Conservation (phyloP, 176 grass and related monocot genomes). For the Oryza glumipatula region DNA sequence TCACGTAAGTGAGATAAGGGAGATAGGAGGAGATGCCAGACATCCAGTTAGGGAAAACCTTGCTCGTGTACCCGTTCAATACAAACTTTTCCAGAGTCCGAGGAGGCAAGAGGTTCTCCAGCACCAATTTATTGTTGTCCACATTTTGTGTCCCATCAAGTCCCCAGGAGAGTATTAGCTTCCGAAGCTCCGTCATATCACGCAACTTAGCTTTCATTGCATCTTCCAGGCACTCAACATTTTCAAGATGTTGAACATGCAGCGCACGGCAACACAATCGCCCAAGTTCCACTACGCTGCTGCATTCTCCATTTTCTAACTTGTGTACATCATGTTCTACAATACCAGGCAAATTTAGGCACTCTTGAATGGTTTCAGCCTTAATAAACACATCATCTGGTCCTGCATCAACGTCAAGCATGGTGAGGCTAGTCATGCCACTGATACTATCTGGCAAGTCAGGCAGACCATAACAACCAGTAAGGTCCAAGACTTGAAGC, state of each 20-base stretch:
- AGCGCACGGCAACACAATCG: no score
- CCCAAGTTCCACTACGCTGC: not conserved
- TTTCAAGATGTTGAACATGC: not conserved
- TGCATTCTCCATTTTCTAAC: not conserved
- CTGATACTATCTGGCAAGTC: not conserved
- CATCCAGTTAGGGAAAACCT: slow-evolving; percentile 12
- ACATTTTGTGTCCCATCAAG: not conserved
- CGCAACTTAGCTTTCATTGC: no score
- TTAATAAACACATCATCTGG: no score
- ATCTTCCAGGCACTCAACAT: not conserved
- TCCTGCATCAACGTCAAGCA: no score
- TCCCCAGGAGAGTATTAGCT: no score
- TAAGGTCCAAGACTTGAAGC: not conserved
- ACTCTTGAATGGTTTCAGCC: no score
- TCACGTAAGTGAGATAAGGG: not conserved
- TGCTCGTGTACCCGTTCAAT: rapidly evolving
- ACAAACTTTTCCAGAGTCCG: rapidly evolving
- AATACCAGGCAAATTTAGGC: rapidly evolving
- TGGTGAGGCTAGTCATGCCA: not conserved
- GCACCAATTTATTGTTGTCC: not conserved
- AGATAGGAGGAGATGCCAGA: not conserved
- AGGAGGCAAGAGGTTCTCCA: not conserved
- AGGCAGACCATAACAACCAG: rapidly evolving
- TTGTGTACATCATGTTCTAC: not conserved
- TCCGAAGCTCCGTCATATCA: no score